Conservation (phyloP, 257 asterid genomes). For the Penstemon eatonii region DNA sequence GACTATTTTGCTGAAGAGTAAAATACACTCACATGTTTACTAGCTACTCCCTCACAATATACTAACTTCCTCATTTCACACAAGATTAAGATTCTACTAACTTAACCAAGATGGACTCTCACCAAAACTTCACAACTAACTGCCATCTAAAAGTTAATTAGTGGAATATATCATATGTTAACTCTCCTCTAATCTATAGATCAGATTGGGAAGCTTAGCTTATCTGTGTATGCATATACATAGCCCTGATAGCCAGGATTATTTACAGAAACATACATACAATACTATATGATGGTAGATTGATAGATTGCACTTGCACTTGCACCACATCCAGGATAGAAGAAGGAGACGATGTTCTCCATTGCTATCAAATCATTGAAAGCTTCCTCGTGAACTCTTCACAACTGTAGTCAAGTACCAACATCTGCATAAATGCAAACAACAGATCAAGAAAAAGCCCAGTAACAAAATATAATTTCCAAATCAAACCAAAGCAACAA, state of each 20-base stretch:
- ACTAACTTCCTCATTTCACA: too few species aligned
- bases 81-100: too few species aligned
- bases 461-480: not conserved
- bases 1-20: too few species aligned
- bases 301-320: not conserved
- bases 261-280: not conserved
- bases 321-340: constrained; percentile 4
- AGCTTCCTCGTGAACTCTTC: not conserved
- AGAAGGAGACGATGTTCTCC: constrained; percentile 7
- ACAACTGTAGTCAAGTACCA: constrained; percentile 6
- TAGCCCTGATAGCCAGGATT: not conserved
- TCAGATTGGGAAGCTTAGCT: too few species aligned
- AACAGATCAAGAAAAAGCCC: not conserved
- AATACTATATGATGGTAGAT: not conserved
- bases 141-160: too few species aligned
- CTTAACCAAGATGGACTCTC: too few species aligned
- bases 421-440: constrained; percentile 27
- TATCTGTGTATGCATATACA: not conserved
- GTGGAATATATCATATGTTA: too few species aligned
- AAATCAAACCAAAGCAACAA: not conserved
- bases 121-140: too few species aligned
- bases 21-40: too few species aligned
- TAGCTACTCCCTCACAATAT: too few species aligned
- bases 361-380: not conserved
- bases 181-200: too few species aligned